Base-by-base conservation (phyloP, 2,329 filamentous ascomycete genomes). In the Fusarium stilboides region DNA sequence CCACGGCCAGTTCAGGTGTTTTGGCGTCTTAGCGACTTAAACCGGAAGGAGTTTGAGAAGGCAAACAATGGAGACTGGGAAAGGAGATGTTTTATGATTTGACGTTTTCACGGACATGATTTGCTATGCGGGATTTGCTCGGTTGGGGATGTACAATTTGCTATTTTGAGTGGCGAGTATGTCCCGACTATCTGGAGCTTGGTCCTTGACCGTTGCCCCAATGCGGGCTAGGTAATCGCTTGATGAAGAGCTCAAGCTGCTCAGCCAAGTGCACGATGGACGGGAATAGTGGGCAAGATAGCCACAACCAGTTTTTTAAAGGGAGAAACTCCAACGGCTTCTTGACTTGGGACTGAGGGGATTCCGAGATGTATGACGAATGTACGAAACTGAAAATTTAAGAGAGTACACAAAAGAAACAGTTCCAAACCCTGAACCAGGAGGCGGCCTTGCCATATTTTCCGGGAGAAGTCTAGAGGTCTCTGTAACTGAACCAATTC, bases 41-140 rank as follows among this genome's bases (percentile, higher is more conserved):
- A 31, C 15, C 17, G 20, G 13, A 24, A 59, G 36, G 22, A 19
- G 28, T 59, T 50, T 31, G 50, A 47, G 22, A 36, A 9, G 42
- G 36, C 33, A 13, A 54, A 34, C 19, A 26, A 33, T 50, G 9
- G 36, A 31, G 28, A 20, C 19, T 12, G 1, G n/a, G 51, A 22
- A 31, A 36, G 36, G 17, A 24, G 24, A 54, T 55, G 20, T 68
- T 28, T 47, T 33, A 69, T 62, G 66, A 69, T 28, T 70, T 67
- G 56, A 69, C 22, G 66, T 22, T 62, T 55, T 62, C 56, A 69
- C 19, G 60, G 56, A 51, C 22, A 45, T 55, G 33, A 36, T 61
- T 26, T 34, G 33, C 28, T 59, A 45, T 24, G 31, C 14, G 15
- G 24, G 19, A 20, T 14, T 47, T 44, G 19, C 17, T 15, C n/a